Evolutionary conservation across 1,139 yeast species (phyloP).

Genomic region (Sugiyamaella castrensis): DNA sequence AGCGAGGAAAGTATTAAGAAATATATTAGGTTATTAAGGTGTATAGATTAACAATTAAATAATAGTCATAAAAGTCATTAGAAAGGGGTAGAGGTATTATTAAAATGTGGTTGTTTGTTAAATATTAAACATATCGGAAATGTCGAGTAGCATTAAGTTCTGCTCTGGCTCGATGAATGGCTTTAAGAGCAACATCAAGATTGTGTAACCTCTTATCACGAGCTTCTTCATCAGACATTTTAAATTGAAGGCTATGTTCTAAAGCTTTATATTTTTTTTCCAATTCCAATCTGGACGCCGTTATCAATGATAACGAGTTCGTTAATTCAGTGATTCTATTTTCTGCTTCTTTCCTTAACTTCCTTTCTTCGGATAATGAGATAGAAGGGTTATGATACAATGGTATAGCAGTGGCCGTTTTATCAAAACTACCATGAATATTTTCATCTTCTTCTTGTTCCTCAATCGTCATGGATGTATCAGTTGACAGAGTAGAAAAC

Average conservation of each 20-base stretch:
- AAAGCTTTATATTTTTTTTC: conserved; percentile 60
- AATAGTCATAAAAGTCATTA: conserved; percentile 1
- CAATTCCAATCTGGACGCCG: conserved; percentile 38
- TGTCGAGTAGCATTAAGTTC: conserved; percentile 26
- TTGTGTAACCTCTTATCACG: conserved; percentile 27
- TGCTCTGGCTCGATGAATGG: conserved; percentile 32
- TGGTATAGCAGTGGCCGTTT: too few relatives aligned
- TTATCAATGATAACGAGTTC: conserved; percentile 1
- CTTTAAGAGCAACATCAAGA: conserved; percentile 33
- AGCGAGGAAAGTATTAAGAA: too few relatives aligned
- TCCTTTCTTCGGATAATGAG: conserved; percentile 7
- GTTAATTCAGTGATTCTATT: conserved; percentile 4
- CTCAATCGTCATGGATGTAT: conserved; percentile 2
- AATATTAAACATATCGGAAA: conserved; percentile 19
- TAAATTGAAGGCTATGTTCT: conserved; percentile 38
- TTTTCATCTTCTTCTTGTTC: background rate
- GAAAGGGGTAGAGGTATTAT: background rate
- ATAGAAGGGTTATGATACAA: background rate
- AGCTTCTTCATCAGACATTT: conserved; percentile 36
- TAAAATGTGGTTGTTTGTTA: too few relatives aligned
- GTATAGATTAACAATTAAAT: background rate
- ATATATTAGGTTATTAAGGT: background rate
- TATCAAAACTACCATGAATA: background rate
- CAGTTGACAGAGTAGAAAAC: conserved; percentile 10
- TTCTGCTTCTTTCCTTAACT: conserved; percentile 14